These are phyloP conservation scores for Kuraishia cidri DNA, from an alignment of 805 yeast species.

Conservation along the genomic window DNA sequence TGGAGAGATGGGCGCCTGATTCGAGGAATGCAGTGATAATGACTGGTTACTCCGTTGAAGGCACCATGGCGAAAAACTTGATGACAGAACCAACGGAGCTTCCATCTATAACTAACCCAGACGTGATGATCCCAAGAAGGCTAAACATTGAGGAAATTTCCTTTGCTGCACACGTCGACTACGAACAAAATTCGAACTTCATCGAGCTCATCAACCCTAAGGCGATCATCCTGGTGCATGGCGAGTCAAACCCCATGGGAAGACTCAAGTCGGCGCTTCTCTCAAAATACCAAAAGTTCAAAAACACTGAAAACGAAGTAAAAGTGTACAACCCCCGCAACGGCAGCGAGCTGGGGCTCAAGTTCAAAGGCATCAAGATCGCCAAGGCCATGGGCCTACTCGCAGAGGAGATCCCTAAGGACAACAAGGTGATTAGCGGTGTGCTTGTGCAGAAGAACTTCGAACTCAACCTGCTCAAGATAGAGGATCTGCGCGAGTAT, in stretches of 20 bases:
- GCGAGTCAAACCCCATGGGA: conserved; percentile 98
- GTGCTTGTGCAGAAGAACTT: conserved; percentile 88
- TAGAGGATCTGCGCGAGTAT: conserved; percentile 83
- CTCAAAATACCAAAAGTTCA: conserved; percentile 74
- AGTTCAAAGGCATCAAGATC: conserved; percentile 74
- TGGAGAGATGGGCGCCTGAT: conserved; percentile 98
- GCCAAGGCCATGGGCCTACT: conserved; percentile 62
- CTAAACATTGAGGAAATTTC: conserved; percentile 87
- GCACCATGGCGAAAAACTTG: conserved; percentile 91
- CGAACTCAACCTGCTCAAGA: conserved; percentile 72
- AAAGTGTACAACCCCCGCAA: conserved; percentile 89
- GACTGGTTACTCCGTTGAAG: conserved; percentile 98
- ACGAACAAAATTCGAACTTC: conserved; percentile 84
- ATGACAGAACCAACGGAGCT: conserved; percentile 87
- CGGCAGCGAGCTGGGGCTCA: conserved; percentile 69
- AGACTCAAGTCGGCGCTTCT: conserved; percentile 86
- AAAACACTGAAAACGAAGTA: conserved; percentile 83
- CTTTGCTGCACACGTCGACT: conserved; percentile 99
- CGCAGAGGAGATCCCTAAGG: conserved; percentile 35
- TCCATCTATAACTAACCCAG: conserved; percentile 76
- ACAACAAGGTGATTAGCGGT: conserved; percentile 52
- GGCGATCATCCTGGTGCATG: conserved; percentile 88
- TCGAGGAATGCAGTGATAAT: conserved; percentile 78
- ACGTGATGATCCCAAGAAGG: conserved; percentile 77
- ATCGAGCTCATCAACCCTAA: conserved; percentile 83